These are phyloP conservation scores for Fusarium armeniacum DNA, from an alignment of 2,329 filamentous ascomycete species.

Conservation along the genomic window DNA sequence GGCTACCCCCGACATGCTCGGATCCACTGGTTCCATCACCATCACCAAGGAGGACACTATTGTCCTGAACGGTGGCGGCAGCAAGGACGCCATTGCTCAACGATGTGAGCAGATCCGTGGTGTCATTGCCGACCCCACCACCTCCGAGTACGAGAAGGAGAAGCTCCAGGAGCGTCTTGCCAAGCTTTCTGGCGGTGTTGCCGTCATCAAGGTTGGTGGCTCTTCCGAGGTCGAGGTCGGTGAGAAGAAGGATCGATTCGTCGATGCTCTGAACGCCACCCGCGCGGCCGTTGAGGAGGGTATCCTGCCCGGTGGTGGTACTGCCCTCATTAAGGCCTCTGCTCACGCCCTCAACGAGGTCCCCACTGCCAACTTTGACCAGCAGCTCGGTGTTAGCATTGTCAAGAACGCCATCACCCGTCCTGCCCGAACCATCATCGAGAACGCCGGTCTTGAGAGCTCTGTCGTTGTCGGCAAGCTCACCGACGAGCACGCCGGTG, in stretches of 20 bases:
- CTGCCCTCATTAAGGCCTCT: constrained; percentile 96
- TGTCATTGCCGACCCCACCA: constrained; percentile 92
- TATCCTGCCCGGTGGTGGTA: constrained; percentile 98
- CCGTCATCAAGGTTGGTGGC: constrained; percentile 99
- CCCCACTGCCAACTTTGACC: constrained; percentile 96
- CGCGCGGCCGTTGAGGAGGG: constrained; percentile 98
- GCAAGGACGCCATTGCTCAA: constrained; percentile 93
- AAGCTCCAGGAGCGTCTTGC: constrained; percentile 99
- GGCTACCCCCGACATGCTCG: constrained; percentile 94
- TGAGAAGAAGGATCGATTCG: constrained; percentile 99
- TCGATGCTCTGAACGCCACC: constrained; percentile 97
- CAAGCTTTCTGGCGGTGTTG: constrained; percentile 98
- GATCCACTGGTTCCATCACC: constrained; percentile 96
- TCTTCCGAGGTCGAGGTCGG: constrained; percentile 98
- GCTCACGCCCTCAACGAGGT: constrained; percentile 86
- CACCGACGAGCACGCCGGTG: constrained; percentile 87
- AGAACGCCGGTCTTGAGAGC: constrained; percentile 97
- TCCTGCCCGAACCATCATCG: constrained; percentile 93
- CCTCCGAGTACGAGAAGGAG: constrained; percentile 99
- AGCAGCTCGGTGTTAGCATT: constrained; percentile 97
- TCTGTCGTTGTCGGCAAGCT: constrained; percentile 98
- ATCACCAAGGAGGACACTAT: constrained; percentile 99
- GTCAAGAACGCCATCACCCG: constrained; percentile 98
- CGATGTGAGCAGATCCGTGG: constrained; percentile 99
- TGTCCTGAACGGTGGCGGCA: constrained; percentile 95